Base-by-base conservation (phyloP, 148 eudicot species). In the Rhododendron simsii region DNA sequence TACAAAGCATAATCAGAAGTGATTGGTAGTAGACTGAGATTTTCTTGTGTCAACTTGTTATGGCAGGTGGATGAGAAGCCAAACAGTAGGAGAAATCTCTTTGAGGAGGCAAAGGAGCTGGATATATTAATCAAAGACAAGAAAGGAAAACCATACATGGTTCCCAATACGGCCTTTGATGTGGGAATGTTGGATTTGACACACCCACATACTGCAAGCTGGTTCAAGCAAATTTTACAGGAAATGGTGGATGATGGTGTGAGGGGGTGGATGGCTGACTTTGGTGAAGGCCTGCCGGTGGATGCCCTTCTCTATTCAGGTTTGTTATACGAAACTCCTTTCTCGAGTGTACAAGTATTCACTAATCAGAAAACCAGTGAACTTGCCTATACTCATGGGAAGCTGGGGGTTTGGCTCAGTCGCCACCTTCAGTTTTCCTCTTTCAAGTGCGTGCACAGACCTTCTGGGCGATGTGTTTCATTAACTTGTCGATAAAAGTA, bases 231-330 rank as follows among this genome's bases (percentile, higher is more conserved):
- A 85, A 91, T 97, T 80, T 85, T 97, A 55, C 89, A 89, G 80
- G 95, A 93, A 78, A 97, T 97, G 99, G 98, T 95, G 39, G 91
- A 95, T 80, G 98, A 93, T 76, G 99, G 99, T 85, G 95, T 97
- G 57, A 87, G 95, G 87, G 99, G 99, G 86, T 95, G 99, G 98
- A 97, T 97, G 99, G 99, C 99, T 84, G 99, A 97, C 91, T 97
- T 97, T 85, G 99, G 99, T 55, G 99, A 97, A 91, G 98, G 98
- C 82, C 92, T 97, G 33, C 99, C 99, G 0, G 94, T 95, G 61
- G 99, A 97, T 91, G 95, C 98, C 41, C 88, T 89, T 85, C 94
- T 97, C 81, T 94, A 92, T 87, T 97, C 98, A 91, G 99, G 99
- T 96, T 87, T 26, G 88, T 48, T 21, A 85, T 26, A 44, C 83